These are phyloP conservation scores for Coemansia asiatica DNA, from an alignment of 192 early-diverging fungal genomes.

Conservation along the genomic window DNA sequence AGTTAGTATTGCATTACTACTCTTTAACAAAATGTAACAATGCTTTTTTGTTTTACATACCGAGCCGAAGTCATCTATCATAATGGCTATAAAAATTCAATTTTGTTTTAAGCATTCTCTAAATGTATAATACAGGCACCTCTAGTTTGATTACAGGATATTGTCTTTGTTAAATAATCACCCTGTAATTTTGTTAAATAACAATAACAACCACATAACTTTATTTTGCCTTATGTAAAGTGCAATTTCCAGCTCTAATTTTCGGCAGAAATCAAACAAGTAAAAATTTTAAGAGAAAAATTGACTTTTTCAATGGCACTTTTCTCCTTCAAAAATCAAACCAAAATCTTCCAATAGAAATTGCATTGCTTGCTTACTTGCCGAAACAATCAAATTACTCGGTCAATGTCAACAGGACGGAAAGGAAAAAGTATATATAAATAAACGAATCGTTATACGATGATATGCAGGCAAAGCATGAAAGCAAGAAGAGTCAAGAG, in stretches of 20 bases:
- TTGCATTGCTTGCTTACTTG: neutral
- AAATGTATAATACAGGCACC: neutral
- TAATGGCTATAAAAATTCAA: neutral
- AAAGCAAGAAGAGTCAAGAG: neutral
- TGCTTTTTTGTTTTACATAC: neutral
- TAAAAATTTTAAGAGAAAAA: neutral
- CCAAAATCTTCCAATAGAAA: neutral
- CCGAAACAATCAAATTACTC: neutral
- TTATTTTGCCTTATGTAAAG: neutral
- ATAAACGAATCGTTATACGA: neutral
- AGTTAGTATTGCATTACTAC: neutral
- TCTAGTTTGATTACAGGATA: neutral
- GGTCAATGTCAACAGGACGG: neutral
- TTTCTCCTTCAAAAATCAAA: neutral
- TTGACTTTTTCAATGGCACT: neutral
- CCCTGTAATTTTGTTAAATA: too few species aligned
- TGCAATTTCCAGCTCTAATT: neutral
- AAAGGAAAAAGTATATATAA: neutral
- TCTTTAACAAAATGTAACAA: neutral
- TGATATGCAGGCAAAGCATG: neutral
- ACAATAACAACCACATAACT: neutral
- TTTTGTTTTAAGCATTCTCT: neutral
- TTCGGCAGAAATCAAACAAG: neutral
- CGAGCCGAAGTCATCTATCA: neutral
- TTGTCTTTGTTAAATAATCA: neutral